A percentile compares a stretch with the other conserved stretches of the same genome.
These are phyloP conservation scores for Collariella sp. DNA, from an alignment of 495 filamentous ascomycete species.

Conservation along the genomic window DNA sequence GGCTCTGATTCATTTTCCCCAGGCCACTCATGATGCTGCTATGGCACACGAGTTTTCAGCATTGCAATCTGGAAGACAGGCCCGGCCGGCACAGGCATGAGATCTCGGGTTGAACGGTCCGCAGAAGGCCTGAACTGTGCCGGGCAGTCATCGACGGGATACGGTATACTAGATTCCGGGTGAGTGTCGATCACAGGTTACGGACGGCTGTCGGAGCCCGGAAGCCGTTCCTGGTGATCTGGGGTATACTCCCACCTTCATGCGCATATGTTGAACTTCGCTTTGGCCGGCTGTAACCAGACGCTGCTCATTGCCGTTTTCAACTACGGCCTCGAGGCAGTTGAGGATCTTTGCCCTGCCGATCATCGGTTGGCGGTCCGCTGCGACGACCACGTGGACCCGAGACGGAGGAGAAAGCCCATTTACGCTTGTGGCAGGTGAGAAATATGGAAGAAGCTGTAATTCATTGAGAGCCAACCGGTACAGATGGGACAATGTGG, in stretches of 20 bases:
- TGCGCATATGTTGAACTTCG: slow-evolving; percentile 18
- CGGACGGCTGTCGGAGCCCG: slow-evolving; percentile 29
- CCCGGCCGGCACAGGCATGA: slow-evolving; percentile 36
- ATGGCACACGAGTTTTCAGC: slow-evolving; percentile 1
- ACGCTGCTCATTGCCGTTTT: neutral
- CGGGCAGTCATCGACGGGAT: slow-evolving; percentile 27
- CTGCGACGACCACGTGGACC: slow-evolving; percentile 14
- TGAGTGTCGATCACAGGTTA: slow-evolving; percentile 28
- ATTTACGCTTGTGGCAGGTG: slow-evolving; percentile 14
- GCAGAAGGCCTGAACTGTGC: slow-evolving; percentile 29
- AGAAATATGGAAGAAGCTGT: slow-evolving; percentile 9
- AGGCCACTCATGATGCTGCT: neutral
- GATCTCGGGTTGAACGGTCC: slow-evolving; percentile 38
- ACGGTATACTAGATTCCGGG: slow-evolving; percentile 33
- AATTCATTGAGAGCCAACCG: neutral
- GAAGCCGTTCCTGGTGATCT: slow-evolving; percentile 18
- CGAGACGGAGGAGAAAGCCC: slow-evolving; percentile 12
- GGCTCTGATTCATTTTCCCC: neutral
- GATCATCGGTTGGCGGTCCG: slow-evolving; percentile 1
- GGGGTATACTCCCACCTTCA: slow-evolving; percentile 22
- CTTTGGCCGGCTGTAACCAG: slow-evolving; percentile 1
- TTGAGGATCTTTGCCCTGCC: slow-evolving; percentile 1
- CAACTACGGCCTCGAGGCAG: slow-evolving; percentile 7
- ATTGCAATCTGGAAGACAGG: slow-evolving; percentile 43
- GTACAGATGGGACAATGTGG: no score